Evolutionary conservation across 179 eudicot genomes (phyloP).

Genomic region (Heliamphora pulchella): DNA sequence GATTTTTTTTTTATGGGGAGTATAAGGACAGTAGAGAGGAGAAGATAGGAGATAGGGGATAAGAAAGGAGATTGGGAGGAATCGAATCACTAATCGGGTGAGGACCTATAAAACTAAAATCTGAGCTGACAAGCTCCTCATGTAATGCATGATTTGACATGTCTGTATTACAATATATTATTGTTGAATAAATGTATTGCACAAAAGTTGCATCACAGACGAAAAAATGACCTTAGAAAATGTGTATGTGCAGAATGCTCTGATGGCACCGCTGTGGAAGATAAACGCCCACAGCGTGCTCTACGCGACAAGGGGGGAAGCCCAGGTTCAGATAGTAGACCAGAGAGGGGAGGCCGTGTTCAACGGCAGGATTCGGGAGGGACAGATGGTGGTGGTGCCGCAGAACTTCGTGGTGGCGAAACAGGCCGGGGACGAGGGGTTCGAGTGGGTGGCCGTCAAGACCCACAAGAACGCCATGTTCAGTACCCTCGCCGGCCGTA

Average conservation of each 20-base stretch:
- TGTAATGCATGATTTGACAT: no score
- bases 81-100: no score
- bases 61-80: no score
- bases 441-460: slow-evolving; percentile 64
- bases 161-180: no score
- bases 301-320: slow-evolving; percentile 49
- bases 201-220: no score
- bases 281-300: slow-evolving; percentile 53
- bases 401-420: slow-evolving; percentile 55
- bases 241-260: slow-evolving; percentile 43
- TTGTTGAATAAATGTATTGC: no score
- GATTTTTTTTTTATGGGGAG: no score
- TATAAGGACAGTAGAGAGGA: no score
- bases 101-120: no score
- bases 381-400: slow-evolving; percentile 64
- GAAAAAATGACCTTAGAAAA: no score
- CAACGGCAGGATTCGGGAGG: slow-evolving; percentile 42
- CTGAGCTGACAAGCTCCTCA: no score
- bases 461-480: slow-evolving; percentile 51
- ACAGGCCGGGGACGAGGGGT: slow-evolving; percentile 58
- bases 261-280: slow-evolving; percentile 62
- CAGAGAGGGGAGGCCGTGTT: slow-evolving; percentile 54
- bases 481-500: slow-evolving; percentile 54
- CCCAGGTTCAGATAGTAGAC: slow-evolving; percentile 55
- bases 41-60: no score